These are phyloP conservation scores for Colletotrichum tanaceti DNA, from an alignment of 2,329 filamentous ascomycete genomes.

Conservation along the genomic window DNA sequence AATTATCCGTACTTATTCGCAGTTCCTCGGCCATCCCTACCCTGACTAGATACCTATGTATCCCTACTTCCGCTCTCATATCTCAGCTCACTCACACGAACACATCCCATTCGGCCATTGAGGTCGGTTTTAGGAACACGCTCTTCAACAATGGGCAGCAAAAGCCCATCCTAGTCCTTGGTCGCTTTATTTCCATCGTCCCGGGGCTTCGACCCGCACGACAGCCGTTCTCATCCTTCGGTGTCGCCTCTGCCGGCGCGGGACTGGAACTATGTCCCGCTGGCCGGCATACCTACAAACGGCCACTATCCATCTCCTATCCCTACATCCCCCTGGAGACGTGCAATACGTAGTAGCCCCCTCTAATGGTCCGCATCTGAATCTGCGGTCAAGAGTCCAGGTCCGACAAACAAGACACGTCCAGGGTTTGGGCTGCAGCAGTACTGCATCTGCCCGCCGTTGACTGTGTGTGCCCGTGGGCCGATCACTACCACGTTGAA, in stretches of 20 bases:
- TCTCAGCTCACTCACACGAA: neutral
- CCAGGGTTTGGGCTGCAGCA: conserved; percentile 33
- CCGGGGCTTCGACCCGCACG: conserved; percentile 24
- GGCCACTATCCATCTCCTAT: conserved; percentile 36
- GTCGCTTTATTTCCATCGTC: neutral
- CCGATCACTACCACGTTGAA: conserved; percentile 28
- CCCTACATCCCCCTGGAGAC: conserved; percentile 15
- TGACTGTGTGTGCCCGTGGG: conserved; percentile 22
- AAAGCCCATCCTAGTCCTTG: conserved; percentile 9
- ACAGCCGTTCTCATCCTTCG: conserved; percentile 32
- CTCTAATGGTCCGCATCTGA: conserved; percentile 1
- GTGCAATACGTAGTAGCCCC: conserved; percentile 30
- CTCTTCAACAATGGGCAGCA: neutral
- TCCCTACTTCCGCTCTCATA: conserved; percentile 3
- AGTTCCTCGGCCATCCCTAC: neutral
- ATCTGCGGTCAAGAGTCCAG: conserved; percentile 18
- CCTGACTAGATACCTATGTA: neutral
- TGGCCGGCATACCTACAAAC: conserved; percentile 35
- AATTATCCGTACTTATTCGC: conserved; percentile 9
- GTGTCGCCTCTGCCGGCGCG: conserved; percentile 29
- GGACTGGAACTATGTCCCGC: conserved; percentile 36
- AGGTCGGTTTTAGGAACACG: neutral
- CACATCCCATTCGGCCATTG: neutral
- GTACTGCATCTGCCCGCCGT: conserved; percentile 34
- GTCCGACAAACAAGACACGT: conserved; percentile 11